Base-by-base conservation (phyloP, 2,329 filamentous ascomycete species). In the Beauveria rudraprayagi region DNA sequence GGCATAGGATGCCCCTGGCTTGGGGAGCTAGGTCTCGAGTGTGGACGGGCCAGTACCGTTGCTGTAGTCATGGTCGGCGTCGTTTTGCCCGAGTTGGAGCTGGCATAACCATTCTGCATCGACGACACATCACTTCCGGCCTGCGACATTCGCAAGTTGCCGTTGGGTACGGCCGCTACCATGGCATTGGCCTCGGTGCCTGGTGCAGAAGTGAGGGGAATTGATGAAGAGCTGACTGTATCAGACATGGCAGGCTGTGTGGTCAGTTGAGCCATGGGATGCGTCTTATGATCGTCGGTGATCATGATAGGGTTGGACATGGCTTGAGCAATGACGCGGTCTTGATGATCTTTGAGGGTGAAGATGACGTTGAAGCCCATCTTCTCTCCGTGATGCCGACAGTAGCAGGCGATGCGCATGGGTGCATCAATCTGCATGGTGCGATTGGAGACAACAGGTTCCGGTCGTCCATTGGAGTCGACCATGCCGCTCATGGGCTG, bases 351-450 rank as follows among this genome's bases (percentile, higher is more conserved):
- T 70, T 92, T 96, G 69, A 99, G 81, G 1, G 93, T 97, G 74
- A 97, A 96, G 65, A 99, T 96, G 68, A 97, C 92, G 65, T 83
- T 80, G 75, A 97, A 99, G 1, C 93, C 93, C 66, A 88, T 79
- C 77, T 97, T 97, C 75, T 97, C 94, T 63, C 89, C 86, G 68
- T 97, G 93, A 71, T 99, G 93, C 22, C 93, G 86, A 75, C 93
- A 97, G 75, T 97, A 99, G 73, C 93, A 99, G 26, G 92, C 91
- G 68, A 99, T 97, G 10, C 93, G 88, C 92, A 97, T 96, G 0
- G 91, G 92, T 2, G 91, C 85, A 66, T 92, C 88, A 24, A 96
- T 86, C 69, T 91, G 88, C 78, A 91, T 85, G 7, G 88, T 84
- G 56, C 84, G 85, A 56, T 80, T 78, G 50, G 74, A 78, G 63